phyloP scores from a whole-genome alignment of 2,329 filamentous ascomycete species.

The Ceratocystis alfenasii region DNA sequence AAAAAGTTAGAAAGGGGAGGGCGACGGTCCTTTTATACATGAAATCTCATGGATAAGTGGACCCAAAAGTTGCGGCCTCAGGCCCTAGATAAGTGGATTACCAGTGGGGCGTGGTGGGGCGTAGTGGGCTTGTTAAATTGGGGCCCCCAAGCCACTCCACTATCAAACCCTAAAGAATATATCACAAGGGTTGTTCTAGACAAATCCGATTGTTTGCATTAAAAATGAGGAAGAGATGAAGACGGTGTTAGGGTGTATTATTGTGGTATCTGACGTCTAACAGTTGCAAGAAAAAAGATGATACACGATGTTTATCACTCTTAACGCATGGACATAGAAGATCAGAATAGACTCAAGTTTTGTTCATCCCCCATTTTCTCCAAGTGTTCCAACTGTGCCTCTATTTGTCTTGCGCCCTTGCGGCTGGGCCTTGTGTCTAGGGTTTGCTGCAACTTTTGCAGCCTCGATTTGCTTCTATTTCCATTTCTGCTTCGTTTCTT shows the following conservation, averaged over 20 bases:
- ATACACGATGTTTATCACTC: neutral
- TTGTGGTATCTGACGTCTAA: too few relatives aligned
- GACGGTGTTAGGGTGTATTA: too few relatives aligned
- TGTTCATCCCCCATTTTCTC: neutral
- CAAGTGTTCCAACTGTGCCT: neutral
- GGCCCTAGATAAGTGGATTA: neutral
- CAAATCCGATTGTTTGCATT: neutral
- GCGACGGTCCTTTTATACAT: slow-evolving; percentile 4
- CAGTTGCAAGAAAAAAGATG: neutral
- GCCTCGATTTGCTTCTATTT: neutral
- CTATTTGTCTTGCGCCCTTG: neutral
- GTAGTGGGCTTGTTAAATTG: neutral
- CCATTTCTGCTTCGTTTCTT: too few relatives aligned
- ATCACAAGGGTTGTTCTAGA: neutral
- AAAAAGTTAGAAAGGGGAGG: neutral
- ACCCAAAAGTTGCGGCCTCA: neutral
- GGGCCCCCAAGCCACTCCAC: neutral
- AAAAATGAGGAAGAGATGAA: too few relatives aligned
- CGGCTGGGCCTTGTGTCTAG: neutral
- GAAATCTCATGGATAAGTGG: neutral
- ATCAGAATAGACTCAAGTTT: neutral
- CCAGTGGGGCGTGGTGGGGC: neutral
- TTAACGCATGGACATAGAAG: neutral
- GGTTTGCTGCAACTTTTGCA: neutral
- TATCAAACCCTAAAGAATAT: accelerated